phyloP scores from a whole-genome alignment of 129 eudicot genomes.

The Arctium lappa region DNA sequence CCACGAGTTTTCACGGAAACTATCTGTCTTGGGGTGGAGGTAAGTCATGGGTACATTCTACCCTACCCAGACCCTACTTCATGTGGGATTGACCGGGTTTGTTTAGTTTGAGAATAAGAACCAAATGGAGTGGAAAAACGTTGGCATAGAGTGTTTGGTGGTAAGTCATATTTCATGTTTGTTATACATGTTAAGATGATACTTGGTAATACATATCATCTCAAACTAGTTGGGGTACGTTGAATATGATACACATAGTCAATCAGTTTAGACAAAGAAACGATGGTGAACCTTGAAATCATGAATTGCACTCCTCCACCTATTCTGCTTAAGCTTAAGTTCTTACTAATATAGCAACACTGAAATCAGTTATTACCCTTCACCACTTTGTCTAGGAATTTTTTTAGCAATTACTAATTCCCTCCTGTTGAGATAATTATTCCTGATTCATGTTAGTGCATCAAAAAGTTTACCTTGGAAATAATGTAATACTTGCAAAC shows the following conservation, averaged over 20 bases:
- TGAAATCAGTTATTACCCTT: background rate
- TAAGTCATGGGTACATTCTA: background rate
- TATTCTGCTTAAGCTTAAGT: background rate
- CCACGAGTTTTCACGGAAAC: background rate
- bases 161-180: background rate
- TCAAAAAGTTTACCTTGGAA: background rate
- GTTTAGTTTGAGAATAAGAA: background rate
- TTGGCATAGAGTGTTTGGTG: conserved; percentile 2
- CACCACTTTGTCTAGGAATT: background rate
- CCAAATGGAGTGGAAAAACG: background rate
- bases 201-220: background rate
- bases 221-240: background rate
- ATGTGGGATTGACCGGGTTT: background rate
- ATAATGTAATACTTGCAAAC: background rate
- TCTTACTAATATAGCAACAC: background rate
- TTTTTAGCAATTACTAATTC: background rate
- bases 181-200: background rate
- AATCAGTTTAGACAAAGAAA: background rate
- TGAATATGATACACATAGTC: background rate
- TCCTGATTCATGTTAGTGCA: background rate
- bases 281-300: background rate
- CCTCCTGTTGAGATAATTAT: background rate
- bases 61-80: background rate
- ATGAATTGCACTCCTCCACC: background rate
- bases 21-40: too few species aligned